Evolutionary conservation across 2,329 filamentous ascomycete species (phyloP).

Genomic region (Cladorrhinum sp.): DNA sequence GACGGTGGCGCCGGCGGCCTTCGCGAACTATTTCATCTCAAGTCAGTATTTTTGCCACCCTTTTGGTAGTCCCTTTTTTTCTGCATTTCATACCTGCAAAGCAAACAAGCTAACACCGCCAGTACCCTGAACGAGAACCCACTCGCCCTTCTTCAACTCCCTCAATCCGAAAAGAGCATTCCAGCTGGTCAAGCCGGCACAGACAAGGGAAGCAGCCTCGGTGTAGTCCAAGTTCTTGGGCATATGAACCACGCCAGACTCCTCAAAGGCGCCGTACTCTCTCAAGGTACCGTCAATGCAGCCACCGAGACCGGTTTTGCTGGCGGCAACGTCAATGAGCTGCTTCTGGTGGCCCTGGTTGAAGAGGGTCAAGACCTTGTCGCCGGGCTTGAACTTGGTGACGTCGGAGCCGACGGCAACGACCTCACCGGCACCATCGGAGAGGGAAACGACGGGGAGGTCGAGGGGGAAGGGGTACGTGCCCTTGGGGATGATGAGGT

Average conservation of each 20-base stretch:
- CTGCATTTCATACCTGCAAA: slow-evolving; percentile 41
- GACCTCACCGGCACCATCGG: slow-evolving; percentile 54
- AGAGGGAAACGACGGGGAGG: slow-evolving; percentile 47
- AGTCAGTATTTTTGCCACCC: background rate
- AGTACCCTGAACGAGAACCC: slow-evolving; percentile 67
- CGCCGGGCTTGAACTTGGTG: slow-evolving; percentile 48
- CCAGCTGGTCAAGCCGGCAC: slow-evolving; percentile 63
- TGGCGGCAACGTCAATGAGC: slow-evolving; percentile 33
- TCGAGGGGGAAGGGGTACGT: slow-evolving; percentile 44
- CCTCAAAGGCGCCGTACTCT: slow-evolving; percentile 64
- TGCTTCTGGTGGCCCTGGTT: slow-evolving; percentile 53
- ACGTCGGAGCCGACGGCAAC: slow-evolving; percentile 50
- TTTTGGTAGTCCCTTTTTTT: background rate
- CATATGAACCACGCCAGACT: slow-evolving; percentile 63
- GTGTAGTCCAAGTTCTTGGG: slow-evolving; percentile 53
- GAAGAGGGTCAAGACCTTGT: slow-evolving; percentile 60
- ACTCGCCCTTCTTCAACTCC: slow-evolving; percentile 51
- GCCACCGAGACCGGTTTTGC: slow-evolving; percentile 63
- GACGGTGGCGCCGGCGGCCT: slow-evolving; percentile 51
- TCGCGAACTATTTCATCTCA: slow-evolving; percentile 36
- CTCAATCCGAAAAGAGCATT: slow-evolving; percentile 60
- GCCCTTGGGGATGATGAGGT: slow-evolving; percentile 50
- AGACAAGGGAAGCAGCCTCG: slow-evolving; percentile 56
- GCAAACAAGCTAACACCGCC: slow-evolving; percentile 67
- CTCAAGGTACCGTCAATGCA: slow-evolving; percentile 65